Evolutionary conservation across 495 filamentous ascomycete species (phyloP).

Genomic region (Mytilinidion resinicola): DNA sequence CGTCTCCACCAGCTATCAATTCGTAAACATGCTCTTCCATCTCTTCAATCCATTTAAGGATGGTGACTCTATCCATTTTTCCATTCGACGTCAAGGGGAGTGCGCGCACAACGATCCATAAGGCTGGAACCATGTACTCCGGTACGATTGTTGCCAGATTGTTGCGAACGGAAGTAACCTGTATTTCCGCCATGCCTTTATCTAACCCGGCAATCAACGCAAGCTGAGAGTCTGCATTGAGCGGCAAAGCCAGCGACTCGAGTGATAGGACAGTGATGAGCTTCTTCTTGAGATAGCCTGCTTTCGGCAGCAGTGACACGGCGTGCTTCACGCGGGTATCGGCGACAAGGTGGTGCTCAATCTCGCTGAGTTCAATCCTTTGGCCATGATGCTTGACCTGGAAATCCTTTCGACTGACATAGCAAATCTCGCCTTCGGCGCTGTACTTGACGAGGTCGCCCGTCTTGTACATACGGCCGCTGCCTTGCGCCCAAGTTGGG

Average conservation of each 20-base stretch:
- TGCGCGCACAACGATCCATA: constrained; percentile 7
- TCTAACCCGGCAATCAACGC: constrained; percentile 12
- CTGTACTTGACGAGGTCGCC: constrained; percentile 36
- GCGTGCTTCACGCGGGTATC: constrained; percentile 35
- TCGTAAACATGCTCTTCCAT: constrained; percentile 15
- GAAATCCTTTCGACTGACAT: constrained; percentile 6
- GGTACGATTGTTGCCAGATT: constrained; percentile 14
- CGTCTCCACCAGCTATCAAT: neutral
- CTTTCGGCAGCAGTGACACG: constrained; percentile 31
- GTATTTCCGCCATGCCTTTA: constrained; percentile 15
- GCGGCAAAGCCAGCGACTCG: constrained; percentile 2
- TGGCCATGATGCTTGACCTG: constrained; percentile 12
- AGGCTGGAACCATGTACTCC: constrained; percentile 17
- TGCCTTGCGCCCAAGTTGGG: constrained; percentile 38
- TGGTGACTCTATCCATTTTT: constrained; percentile 16
- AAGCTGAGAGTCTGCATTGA: constrained; percentile 12
- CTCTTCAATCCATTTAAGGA: constrained; percentile 12
- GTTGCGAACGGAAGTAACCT: constrained; percentile 6
- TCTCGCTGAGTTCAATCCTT: constrained; percentile 17
- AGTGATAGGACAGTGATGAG: constrained; percentile 19
- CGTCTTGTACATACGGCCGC: constrained; percentile 42
- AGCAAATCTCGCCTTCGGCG: constrained; percentile 26
- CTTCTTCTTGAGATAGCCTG: constrained; percentile 14
- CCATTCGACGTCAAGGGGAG: constrained; percentile 12
- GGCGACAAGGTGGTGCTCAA: constrained; percentile 29